Base-by-base conservation (phyloP, 495 filamentous ascomycete species). In the Pseudoneurospora amorphoporcata region DNA sequence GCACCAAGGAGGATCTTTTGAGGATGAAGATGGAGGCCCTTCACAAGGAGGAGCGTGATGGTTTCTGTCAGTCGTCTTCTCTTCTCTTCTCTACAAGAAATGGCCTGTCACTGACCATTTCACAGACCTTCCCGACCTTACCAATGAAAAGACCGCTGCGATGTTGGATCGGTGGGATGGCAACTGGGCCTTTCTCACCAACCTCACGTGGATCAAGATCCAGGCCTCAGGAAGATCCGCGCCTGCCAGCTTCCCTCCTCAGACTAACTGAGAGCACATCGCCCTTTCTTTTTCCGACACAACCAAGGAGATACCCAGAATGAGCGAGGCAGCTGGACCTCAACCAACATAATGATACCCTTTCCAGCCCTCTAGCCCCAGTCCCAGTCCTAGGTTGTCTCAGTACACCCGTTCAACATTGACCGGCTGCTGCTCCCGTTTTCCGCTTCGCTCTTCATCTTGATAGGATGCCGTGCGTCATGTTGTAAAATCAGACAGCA, bases 11-110 rank as follows among this genome's bases (percentile, higher is more conserved):
- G 77, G 92, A 94, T 79, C 81, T 91, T 5, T 82, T 98, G 35
- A 88, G 86, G 74, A 89, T 94, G 76, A 88, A 89, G 68, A 89
- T 91, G 68, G 84, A 86, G 23, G 82, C 82, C 23, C 92, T 98
- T 75, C 83, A 91, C 75, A 91, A 91, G 77, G 95, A 99, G 82
- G 91, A 92, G 74, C 86, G 88, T 68, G 91, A 90, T 38, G 95
- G 95, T 0, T 97, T 96, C 77, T 92, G 88, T 89, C 17, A 77
- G 87, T 81, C 43, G 14, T 61, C 43, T 0, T 68, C 23, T n/a
- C 35, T 69, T n/a, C 7, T 68, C 23, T n/a, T 23, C 65, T n/a
- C 7, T 35, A 2, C 17, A 6, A 65, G 2, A 19, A 8, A 42
- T 68, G 23, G 58, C 58, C 37, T 14, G 14, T 32, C 3, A 70